Conservation (phyloP, 176 grass and related monocot species). For the Poa annua region DNA sequence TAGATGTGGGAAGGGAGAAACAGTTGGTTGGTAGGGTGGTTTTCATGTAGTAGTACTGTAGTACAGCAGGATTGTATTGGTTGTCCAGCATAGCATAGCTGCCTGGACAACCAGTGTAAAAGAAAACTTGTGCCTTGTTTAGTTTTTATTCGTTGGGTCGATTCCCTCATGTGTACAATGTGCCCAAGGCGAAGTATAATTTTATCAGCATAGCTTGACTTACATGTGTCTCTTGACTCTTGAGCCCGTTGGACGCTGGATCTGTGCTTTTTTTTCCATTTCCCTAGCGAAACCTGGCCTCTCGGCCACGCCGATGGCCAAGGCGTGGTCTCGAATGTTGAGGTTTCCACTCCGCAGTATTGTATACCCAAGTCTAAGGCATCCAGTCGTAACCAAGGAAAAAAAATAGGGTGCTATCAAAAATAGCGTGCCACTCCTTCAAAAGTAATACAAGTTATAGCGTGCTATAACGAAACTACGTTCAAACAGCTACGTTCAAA, state of each 20-base stretch:
- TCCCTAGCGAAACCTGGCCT: not conserved
- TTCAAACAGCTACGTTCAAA: no score
- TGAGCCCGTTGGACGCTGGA: not conserved
- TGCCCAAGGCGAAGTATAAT: conserved; percentile 29
- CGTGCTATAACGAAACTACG: no score
- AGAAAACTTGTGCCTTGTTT: conserved; percentile 26
- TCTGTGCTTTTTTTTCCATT: not conserved
- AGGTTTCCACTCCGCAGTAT: not conserved
- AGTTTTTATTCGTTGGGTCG: conserved; percentile 17
- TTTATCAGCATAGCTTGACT: conserved; percentile 25
- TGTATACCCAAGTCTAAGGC: not conserved
- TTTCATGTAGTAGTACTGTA: not conserved
- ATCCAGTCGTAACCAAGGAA: no score
- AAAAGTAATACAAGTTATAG: no score
- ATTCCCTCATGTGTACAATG: conserved; percentile 35
- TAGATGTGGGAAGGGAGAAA: not conserved
- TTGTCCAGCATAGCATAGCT: conserved; percentile 22
- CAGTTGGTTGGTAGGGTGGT: conserved; percentile 12
- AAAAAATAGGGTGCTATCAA: no score
- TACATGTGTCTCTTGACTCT: conserved; percentile 14
- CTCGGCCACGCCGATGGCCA: not conserved
- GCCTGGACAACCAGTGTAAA: conserved; percentile 13
- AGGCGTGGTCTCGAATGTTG: not conserved
- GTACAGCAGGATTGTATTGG: conserved; percentile 27
- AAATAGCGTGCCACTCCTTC: no score